Evolutionary conservation across 306 rosid genomes (phyloP).

Genomic region (Dalbergia cochinchinensis): DNA sequence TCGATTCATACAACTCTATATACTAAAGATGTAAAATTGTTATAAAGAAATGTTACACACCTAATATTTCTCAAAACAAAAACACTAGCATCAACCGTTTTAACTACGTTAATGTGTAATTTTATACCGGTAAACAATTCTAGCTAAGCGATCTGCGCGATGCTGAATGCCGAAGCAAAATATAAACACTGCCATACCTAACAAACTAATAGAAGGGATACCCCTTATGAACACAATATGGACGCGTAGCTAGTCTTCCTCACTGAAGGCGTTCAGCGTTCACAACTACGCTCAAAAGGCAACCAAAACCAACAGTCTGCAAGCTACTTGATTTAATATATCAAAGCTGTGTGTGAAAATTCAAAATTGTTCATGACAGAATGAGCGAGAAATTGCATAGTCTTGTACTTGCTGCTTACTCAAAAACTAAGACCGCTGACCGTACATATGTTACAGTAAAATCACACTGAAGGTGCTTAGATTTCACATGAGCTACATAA

Average conservation of each 20-base stretch:
- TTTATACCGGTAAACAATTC: not conserved
- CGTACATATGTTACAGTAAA: conserved; percentile 13
- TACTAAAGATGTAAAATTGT: too few relatives aligned
- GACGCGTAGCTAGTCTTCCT: conserved; percentile 7
- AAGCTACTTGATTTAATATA: conserved; percentile 7
- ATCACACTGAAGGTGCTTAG: conserved; percentile 17
- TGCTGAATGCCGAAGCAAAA: not conserved
- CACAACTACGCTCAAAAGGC: conserved; percentile 9
- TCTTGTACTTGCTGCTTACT: conserved; percentile 22
- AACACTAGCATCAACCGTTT: not conserved
- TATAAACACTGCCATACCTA: not conserved
- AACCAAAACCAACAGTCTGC: conserved; percentile 1
- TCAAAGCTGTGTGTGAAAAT: not conserved
- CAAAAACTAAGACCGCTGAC: conserved; percentile 22
- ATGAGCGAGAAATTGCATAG: not conserved
- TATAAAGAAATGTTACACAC: too few relatives aligned
- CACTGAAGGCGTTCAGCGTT: not conserved
- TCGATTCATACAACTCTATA: too few relatives aligned
- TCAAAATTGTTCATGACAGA: not conserved
- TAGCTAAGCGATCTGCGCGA: not conserved
- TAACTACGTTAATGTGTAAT: not conserved
- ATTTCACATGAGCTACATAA: conserved; percentile 37
- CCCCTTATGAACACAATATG: conserved; percentile 15
- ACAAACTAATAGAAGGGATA: not conserved
- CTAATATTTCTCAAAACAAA: too few relatives aligned